Base-by-base conservation (phyloP, 2,329 filamentous ascomycete genomes). In the Beauveria bassiana region DNA sequence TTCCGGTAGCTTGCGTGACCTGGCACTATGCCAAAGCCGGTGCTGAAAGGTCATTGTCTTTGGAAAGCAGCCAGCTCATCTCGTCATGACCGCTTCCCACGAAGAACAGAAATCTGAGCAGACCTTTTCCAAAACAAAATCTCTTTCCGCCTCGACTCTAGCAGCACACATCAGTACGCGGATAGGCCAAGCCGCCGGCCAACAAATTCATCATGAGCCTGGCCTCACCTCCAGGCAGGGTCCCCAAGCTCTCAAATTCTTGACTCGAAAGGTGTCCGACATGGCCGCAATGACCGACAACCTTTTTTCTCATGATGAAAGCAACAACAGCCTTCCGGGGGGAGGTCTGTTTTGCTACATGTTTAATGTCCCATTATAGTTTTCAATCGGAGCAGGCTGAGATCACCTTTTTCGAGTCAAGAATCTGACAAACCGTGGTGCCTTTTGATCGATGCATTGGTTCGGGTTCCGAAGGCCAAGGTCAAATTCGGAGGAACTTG, bases 91-190 rank as follows among this genome's bases (percentile, higher is more conserved):
- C 61, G 52, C 54, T 59, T 61, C 43, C 49, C 9, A 46, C 64
- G 61, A 74, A 79, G 78, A 81, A 80, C 78, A 78, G 78, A 80
- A 65, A 80, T 80, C 78, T 74, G 78, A 80, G 77, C 77, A 74
- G 68, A 63, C 59, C 63, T 56, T 58, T 46, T 61, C 58, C 58
- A 40, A 34, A 38, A 38, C 34, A 38, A 28, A 26, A 20, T n/a
- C 50, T 47, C 50, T 38, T 16, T 12, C 34, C 34, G 34, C 63
- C 49, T 52, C 45, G 49, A 56, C 22, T 43, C 28, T 45, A 49
- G 65, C 63, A 52, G n/a, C 18, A 18, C 47, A 51, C 24, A 16
- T 38, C 7, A 26, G 28, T 22, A 57, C n/a, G 20, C 43, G 28
- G 43, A 46, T 31, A 24, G 28, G n/a, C 28, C 8, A 14, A 34